These are phyloP conservation scores for Teunomyces tritomae DNA, from an alignment of 805 yeast genomes.

Conservation along the genomic window DNA sequence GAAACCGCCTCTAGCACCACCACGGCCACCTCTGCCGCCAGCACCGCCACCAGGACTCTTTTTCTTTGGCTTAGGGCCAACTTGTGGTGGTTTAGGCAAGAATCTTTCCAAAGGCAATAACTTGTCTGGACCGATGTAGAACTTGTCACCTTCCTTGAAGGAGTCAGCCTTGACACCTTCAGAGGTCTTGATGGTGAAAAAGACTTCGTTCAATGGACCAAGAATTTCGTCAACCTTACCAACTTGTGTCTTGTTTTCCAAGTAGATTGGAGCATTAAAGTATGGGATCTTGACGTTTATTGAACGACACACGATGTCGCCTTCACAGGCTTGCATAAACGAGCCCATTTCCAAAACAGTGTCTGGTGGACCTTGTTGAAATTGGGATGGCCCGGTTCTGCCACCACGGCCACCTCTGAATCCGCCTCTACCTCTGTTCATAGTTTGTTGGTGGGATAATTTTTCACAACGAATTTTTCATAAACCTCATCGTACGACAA, in stretches of 20 bases:
- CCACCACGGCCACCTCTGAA: constrained; percentile 66
- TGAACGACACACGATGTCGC: constrained; percentile 94
- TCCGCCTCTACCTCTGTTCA: constrained; percentile 76
- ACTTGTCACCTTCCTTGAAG: constrained; percentile 94
- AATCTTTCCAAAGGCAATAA: constrained; percentile 94
- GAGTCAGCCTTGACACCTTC: constrained; percentile 95
- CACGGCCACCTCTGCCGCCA: constrained; percentile 40
- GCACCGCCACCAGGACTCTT: constrained; percentile 62
- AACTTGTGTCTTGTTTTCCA: constrained; percentile 92
- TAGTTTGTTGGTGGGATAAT: constrained; percentile 17
- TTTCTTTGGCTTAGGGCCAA: constrained; percentile 78
- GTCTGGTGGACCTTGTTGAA: constrained; percentile 93
- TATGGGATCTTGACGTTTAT: constrained; percentile 93
- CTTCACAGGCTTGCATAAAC: constrained; percentile 90
- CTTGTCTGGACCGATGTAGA: constrained; percentile 93
- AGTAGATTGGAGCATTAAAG: constrained; percentile 96
- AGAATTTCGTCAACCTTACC: constrained; percentile 98
- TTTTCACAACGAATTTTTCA: constrained; percentile 6
- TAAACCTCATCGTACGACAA: constrained; percentile 9
- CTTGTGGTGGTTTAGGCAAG: constrained; percentile 90
- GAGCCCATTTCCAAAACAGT: constrained; percentile 92
- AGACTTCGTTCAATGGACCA: constrained; percentile 98
- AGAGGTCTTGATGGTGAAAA: constrained; percentile 90
- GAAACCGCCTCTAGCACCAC: constrained; percentile 25
- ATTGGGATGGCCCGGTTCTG: constrained; percentile 68